Conservation (phyloP, 176 grass and related monocot species). For the Oropetium thomaeum region DNA sequence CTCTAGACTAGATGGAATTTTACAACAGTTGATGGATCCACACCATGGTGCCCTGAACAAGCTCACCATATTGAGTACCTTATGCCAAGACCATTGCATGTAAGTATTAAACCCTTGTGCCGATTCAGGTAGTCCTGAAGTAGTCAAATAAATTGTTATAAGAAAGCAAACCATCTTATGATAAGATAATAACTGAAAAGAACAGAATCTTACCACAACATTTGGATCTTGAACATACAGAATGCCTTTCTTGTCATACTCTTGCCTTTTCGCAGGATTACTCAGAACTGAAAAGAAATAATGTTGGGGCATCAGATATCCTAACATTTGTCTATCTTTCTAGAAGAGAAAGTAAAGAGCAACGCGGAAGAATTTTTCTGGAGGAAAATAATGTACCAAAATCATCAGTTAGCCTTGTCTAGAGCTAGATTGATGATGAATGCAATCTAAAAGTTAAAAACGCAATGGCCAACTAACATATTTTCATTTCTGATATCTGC, state of each 20-base stretch:
- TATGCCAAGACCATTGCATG: constrained; percentile 90
- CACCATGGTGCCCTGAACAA: background rate
- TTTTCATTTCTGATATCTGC: background rate
- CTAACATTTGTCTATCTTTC: background rate
- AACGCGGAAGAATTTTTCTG: background rate
- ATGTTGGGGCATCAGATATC: constrained; percentile 1
- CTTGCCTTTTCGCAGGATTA: constrained; percentile 79
- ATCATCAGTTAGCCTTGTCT: background rate
- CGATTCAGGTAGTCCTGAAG: constrained; percentile 91
- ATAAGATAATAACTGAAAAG: background rate
- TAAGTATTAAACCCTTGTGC: constrained; percentile 90
- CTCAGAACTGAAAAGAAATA: constrained; percentile 69
- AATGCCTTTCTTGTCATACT: constrained; percentile 80
- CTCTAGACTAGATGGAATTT: constrained; percentile 6
- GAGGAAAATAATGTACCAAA: background rate
- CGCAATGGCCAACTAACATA: background rate
- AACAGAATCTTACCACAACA: constrained; percentile 48
- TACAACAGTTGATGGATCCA: constrained; percentile 1
- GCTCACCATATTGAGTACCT: constrained; percentile 68
- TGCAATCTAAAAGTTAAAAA: background rate
- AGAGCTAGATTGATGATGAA: background rate
- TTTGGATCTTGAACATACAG: constrained; percentile 72
- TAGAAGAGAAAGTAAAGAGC: background rate
- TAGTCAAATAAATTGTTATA: background rate
- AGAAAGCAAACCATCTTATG: background rate